Evolutionary conservation across 768 basidiomycete genomes (phyloP).

Genomic region (Mycena vulgaris): DNA sequence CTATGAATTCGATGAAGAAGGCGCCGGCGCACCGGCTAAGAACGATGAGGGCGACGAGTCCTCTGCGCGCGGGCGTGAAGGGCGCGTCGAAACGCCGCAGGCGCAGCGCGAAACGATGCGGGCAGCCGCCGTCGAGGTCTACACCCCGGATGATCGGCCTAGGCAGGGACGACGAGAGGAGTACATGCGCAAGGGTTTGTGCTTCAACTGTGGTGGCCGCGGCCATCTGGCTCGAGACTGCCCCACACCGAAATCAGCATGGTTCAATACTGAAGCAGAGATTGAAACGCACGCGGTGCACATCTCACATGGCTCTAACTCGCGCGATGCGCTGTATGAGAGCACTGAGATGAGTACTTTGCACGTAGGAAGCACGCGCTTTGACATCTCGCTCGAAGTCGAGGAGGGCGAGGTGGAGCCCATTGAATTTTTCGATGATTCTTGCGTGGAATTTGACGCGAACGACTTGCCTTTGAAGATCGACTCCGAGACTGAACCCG

Average conservation of each 20-base stretch:
- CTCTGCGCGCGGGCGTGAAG: no score
- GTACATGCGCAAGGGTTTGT: conserved; percentile 2
- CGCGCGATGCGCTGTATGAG: background rate
- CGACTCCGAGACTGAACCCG: background rate
- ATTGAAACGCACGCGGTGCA: background rate
- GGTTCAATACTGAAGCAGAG: background rate
- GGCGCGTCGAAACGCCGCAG: no score
- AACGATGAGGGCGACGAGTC: background rate
- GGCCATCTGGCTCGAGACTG: background rate
- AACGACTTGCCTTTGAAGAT: background rate
- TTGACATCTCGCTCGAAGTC: background rate
- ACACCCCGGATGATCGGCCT: conserved; percentile 3
- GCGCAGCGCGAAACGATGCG: background rate
- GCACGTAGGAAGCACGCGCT: background rate
- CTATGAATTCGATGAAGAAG: background rate
- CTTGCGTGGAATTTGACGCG: background rate
- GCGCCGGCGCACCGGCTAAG: background rate
- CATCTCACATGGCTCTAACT: background rate
- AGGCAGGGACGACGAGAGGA: background rate
- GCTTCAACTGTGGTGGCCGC: conserved; percentile 1
- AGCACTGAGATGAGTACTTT: no score
- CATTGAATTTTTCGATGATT: conserved; percentile 6
- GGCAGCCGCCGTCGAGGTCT: background rate
- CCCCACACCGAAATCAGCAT: background rate
- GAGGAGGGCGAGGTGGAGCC: conserved; percentile 8